Base-by-base conservation (phyloP, 768 basidiomycete species). In the Boletus barrowsii region DNA sequence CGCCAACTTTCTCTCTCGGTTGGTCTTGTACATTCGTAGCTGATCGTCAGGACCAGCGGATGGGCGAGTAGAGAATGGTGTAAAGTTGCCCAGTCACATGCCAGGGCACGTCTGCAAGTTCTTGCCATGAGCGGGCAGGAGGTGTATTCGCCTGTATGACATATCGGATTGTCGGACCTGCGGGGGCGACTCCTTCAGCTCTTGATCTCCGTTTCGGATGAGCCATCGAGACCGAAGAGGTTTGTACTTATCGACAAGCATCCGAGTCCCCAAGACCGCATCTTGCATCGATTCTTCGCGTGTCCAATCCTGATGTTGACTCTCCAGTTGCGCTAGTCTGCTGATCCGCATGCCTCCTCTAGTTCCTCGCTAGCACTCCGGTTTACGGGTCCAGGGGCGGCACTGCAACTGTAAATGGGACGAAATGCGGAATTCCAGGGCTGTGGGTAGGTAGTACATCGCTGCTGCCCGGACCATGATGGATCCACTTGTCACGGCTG, bases 241-340 rank as follows among this genome's bases (percentile, higher is more conserved):
- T 69, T 88, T 92, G 74, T 93, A 86, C 66, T 90, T 88, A 74
- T 93, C 91, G 33, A 92, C 33, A 10, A 14, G 33, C 33, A 33
- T 33, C 32, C 32, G 32, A 26, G 26, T 93, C 20, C 90, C 80
- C 17, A 91, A 74, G 1, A 93, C 84, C 0, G 84, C 79, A 70
- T 89, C 84, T 49, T 83, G 73, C 2, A 82, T 75, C 8, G 78
- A 75, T 68, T 93, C 91, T 11, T 93, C 88, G 0, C 89, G 89
- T 2, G 80, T 81, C 91, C 89, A 92, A 64, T 90, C 86, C 53
- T 80, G 75, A 33, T 86, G 73, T 60, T 80, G 75, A 45, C 70
- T 73, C 58, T 79, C 75, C 46, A 75, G 59, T 30, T 57, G 70
- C 48, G 58, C 61, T 49, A 69, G 59, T 26, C 65, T 56, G 47